Base-by-base conservation (phyloP, 2,329 filamentous ascomycete genomes). In the Dothidotthia symphoricarpi region DNA sequence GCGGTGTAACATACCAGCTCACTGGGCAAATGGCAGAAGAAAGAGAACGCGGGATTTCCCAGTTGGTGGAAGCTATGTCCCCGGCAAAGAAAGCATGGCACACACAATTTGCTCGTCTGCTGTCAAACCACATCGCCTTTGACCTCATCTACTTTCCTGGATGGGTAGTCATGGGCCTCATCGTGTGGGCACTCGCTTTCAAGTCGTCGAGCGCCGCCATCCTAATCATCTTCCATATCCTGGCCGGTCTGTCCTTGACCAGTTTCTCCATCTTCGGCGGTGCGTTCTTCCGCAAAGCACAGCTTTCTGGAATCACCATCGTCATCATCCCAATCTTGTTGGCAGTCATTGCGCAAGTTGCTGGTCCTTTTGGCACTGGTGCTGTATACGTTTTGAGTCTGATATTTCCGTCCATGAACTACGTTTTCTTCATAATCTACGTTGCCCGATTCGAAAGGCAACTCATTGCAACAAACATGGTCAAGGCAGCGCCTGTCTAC, bases 1-100 rank as follows among this genome's bases (percentile, higher is more conserved):
- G 93, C 30, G 88, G 87, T 37, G 78, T 95, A 16, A 84, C 83
- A 25, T 96, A 95, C 62, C 89, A 96, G 57, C 73, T 95, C 39
- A 87, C 88, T 0, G 90, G 90, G 7, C 82, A 90, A 54, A 83
- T 95, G 62, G 89, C 90, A 6, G 81, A 83, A 2, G 90, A 96
- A 68, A 76, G 90, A 39, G 90, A 96, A 69, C 74, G 82, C 12
- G 90, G 89, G 41, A 93, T 95, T 78, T 87, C 87, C 4, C 86
- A 89, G 47, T 74, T 96, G 17, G 81, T 96, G 28, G 90, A 96
- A 66, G 85, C 88, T 37, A 95, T 95, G 88, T 90, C 93, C 75
- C 85, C 87, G 1, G 86, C 86, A 38, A 75, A 76, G 37, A 76
- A 76, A 32, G 73, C 79, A 28, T 94, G 88, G 87, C 76, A 88